A percentile compares a stretch with the other conserved stretches of the same genome.
Conservation (phyloP, 148 eudicot species). For the Polygonum aviculare region DNA sequence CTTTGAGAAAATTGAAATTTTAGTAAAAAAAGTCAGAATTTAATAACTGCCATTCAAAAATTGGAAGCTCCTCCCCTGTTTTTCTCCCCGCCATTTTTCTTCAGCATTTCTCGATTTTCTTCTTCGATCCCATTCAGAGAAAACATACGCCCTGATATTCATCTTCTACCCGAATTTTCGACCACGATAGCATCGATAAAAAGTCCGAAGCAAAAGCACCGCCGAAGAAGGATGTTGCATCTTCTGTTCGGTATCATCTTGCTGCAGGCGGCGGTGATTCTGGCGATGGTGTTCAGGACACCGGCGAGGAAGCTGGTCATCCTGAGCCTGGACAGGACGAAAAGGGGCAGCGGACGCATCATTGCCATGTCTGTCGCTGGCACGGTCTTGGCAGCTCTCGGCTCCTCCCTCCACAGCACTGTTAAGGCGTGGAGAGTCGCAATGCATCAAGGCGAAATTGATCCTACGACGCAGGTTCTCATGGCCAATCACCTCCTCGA, state of each 20-base stretch:
- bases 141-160: neutral
- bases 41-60: neutral
- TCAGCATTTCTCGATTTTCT: neutral
- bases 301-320: slow-evolving; percentile 65
- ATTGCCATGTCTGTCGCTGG: slow-evolving; percentile 53
- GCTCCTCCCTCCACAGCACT: slow-evolving; percentile 31
- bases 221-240: slow-evolving; percentile 33
- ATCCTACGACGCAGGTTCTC: slow-evolving; percentile 68
- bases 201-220: neutral
- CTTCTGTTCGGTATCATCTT: slow-evolving; percentile 42
- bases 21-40: neutral
- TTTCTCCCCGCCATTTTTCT: neutral
- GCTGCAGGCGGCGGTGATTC: slow-evolving; percentile 36
- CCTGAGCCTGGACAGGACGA: slow-evolving; percentile 45
- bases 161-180: neutral
- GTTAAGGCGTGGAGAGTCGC: slow-evolving; percentile 32
- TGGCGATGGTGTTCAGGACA: slow-evolving; percentile 60
- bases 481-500: slow-evolving; percentile 46
- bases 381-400: slow-evolving; percentile 44
- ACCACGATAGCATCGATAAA: neutral
- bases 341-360: slow-evolving; percentile 71
- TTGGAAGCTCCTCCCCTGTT: neutral
- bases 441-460: slow-evolving; percentile 39
- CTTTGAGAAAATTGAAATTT: too few relatives aligned
- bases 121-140: neutral